Conservation (phyloP, 257 asterid genomes). For the Datura wrightii region DNA sequence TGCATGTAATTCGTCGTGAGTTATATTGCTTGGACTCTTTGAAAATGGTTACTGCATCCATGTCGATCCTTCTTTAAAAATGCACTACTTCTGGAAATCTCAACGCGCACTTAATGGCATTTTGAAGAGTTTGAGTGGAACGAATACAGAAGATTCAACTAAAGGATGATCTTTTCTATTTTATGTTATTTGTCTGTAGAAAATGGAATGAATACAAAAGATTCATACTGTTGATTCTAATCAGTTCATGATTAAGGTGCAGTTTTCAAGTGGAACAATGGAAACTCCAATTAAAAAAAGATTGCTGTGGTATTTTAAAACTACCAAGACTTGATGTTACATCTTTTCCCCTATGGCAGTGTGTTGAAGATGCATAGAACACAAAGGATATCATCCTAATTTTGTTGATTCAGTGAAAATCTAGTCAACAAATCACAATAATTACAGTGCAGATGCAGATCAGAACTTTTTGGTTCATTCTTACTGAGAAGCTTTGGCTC, state of each 20-base stretch:
- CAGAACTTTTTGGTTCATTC: neutral
- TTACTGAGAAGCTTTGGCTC: neutral
- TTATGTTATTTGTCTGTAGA: no score
- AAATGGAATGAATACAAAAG: neutral
- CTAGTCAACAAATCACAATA: neutral
- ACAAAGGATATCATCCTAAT: neutral
- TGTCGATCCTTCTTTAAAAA: no score
- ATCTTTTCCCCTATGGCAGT: neutral
- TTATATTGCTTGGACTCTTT: neutral
- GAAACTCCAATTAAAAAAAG: neutral
- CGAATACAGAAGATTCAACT: neutral
- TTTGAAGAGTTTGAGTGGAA: neutral
- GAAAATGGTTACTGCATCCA: neutral
- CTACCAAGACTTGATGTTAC: neutral
- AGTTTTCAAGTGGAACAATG: neutral
- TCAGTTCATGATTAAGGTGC: neutral
- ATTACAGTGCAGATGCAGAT: neutral
- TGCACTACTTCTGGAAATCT: neutral
- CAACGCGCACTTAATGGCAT: neutral
- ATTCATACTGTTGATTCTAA: neutral
- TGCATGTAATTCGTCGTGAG: neutral
- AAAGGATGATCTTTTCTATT: neutral
- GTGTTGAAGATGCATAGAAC: neutral
- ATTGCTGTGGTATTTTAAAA: neutral
- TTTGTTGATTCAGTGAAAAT: neutral